Percentiles rank a stretch among this genome's conserved stretches.
Conservation (phyloP, 768 basidiomycete species). For the Pisolithus microcarpus region DNA sequence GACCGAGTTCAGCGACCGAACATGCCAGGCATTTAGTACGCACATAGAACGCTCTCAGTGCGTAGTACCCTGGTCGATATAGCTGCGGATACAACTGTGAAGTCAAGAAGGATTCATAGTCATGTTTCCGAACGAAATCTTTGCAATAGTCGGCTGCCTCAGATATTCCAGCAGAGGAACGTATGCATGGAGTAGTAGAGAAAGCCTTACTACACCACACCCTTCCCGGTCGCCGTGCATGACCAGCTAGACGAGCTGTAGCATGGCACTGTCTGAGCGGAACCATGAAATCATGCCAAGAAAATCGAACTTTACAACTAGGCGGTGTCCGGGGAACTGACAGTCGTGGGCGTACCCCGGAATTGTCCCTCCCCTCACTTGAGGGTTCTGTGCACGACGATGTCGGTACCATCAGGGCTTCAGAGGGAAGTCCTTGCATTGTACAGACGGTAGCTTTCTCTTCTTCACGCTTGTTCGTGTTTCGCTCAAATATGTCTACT, state of each 20-base stretch:
- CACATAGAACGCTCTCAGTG: constrained; percentile 79
- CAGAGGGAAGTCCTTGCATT: constrained; percentile 46
- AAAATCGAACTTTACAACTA: no score
- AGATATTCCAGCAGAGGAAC: constrained; percentile 15
- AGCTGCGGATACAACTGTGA: constrained; percentile 66
- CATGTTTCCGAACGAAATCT: constrained; percentile 65
- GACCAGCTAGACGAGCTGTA: constrained; percentile 4
- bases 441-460: constrained; percentile 42
- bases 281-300: not conserved
- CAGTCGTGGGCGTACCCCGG: not conserved
- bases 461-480: not conserved
- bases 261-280: not conserved
- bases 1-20: constrained; percentile 5
- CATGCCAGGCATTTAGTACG: constrained; percentile 23
- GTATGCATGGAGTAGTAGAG: constrained; percentile 5
- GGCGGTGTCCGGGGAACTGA: not conserved
- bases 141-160: constrained; percentile 60
- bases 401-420: constrained; percentile 37
- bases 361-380: not conserved
- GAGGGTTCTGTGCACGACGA: constrained; percentile 17
- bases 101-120: constrained; percentile 73
- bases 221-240: constrained; percentile 7
- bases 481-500: constrained; percentile 3
- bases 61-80: constrained; percentile 63
- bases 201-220: constrained; percentile 7